These are phyloP conservation scores for Gossypium gossypioides DNA, from an alignment of 441 rosid genomes.

Conservation along the genomic window DNA sequence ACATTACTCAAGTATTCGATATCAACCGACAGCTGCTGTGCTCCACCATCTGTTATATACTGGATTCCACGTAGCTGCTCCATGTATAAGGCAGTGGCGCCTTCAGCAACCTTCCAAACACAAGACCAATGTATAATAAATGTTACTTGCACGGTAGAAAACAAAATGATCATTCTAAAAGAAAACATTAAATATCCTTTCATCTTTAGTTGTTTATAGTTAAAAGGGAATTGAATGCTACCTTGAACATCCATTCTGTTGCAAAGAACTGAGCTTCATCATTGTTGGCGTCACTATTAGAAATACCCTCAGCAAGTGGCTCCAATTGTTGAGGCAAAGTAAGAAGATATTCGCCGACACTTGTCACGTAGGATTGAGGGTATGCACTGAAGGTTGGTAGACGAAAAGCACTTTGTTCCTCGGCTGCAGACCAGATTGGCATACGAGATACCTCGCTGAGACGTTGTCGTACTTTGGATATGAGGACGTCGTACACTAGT, in stretches of 20 bases:
- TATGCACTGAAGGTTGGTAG: conserved; percentile 93
- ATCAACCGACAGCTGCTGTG: conserved; percentile 79
- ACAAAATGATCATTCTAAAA: not conserved
- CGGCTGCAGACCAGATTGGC: conserved; percentile 84
- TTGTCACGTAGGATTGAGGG: conserved; percentile 82
- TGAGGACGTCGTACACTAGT: conserved; percentile 85
- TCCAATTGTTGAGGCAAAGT: conserved; percentile 97
- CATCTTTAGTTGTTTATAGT: not conserved
- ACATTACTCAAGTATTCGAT: conserved; percentile 92
- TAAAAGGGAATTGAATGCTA: conserved; percentile 15
- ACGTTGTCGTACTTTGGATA: conserved; percentile 92
- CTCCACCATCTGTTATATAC: conserved; percentile 47
- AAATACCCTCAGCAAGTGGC: conserved; percentile 95
- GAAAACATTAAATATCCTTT: not conserved
- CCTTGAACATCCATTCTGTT: conserved; percentile 99
- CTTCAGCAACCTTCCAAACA: conserved; percentile 68
- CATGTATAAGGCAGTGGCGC: conserved; percentile 84
- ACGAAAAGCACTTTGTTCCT: conserved; percentile 71
- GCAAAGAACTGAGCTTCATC: conserved; percentile 94
- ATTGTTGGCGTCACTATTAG: conserved; percentile 57
- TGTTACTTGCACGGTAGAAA: not conserved
- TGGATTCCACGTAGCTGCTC: conserved; percentile 93
- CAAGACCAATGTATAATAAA: not conserved
- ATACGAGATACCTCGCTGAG: conserved; percentile 69
- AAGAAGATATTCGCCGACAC: conserved; percentile 93